Conservation (phyloP, 345 rosid species). For the Gossypium arboreum region DNA sequence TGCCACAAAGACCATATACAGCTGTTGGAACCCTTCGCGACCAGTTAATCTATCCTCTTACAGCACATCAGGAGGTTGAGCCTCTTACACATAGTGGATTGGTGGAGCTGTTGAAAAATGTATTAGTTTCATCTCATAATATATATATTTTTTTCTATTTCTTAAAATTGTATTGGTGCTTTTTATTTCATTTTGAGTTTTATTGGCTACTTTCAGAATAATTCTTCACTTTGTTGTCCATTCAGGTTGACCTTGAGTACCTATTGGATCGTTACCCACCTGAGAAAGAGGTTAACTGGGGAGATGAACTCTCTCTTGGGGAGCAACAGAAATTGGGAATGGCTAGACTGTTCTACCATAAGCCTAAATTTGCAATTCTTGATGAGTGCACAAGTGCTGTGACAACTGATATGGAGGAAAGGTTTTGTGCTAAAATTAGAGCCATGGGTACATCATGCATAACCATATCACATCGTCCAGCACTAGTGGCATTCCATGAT, state of each 20-base stretch:
- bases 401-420: slow-evolving; percentile 98
- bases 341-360: slow-evolving; percentile 95
- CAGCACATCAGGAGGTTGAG: slow-evolving; percentile 60
- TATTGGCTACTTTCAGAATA: slow-evolving; percentile 14
- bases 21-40: slow-evolving; percentile 97
- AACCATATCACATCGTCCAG: slow-evolving; percentile 98
- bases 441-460: slow-evolving; percentile 99
- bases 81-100: slow-evolving; percentile 67
- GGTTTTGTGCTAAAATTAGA: slow-evolving; percentile 91
- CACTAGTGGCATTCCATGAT: slow-evolving; percentile 96
- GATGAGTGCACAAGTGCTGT: slow-evolving; percentile 99
- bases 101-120: slow-evolving; percentile 91
- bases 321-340: slow-evolving; percentile 99
- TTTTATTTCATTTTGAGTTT: slow-evolving; percentile 11
- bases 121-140: slow-evolving; percentile 29
- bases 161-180: background rate
- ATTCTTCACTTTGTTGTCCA: slow-evolving; percentile 11
- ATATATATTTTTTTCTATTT: background rate
- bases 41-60: slow-evolving; percentile 96
- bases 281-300: slow-evolving; percentile 90
- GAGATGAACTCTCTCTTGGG: slow-evolving; percentile 92
- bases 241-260: slow-evolving; percentile 93
- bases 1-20: slow-evolving; percentile 97
- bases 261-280: slow-evolving; percentile 88
- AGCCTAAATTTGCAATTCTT: slow-evolving; percentile 98